Percentiles rank a stretch among this genome's conserved stretches.
These are phyloP conservation scores for Amanita phalloides DNA, from an alignment of 768 basidiomycete genomes.

Conservation along the genomic window DNA sequence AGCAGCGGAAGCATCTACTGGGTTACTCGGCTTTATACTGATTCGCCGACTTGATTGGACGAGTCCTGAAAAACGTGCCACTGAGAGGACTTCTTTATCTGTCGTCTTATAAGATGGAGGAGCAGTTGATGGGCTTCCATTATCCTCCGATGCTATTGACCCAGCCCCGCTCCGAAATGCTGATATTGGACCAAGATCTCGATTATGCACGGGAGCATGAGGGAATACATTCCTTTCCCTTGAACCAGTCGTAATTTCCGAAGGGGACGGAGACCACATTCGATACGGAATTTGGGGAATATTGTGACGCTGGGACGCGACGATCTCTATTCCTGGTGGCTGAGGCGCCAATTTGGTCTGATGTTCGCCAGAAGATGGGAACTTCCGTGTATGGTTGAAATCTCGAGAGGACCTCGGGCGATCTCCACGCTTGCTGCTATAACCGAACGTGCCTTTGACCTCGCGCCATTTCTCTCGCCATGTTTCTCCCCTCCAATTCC, in stretches of 20 bases:
- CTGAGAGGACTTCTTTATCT: constrained; percentile 5
- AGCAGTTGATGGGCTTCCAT: constrained; percentile 9
- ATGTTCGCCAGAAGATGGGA: not conserved
- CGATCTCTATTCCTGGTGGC: not conserved
- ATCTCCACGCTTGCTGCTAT: not conserved
- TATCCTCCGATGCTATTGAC: constrained; percentile 10
- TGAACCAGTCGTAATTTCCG: constrained; percentile 8
- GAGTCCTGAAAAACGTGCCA: not conserved
- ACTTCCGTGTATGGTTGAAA: not conserved
- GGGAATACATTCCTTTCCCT: constrained; percentile 7
- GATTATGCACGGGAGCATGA: constrained; percentile 6
- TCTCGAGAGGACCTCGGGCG: not conserved
- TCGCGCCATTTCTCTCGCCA: constrained; percentile 78
- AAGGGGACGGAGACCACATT: constrained; percentile 1
- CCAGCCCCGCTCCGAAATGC: not conserved
- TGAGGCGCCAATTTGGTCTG: not conserved
- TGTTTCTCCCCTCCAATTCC: constrained; percentile 66
- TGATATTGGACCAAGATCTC: not conserved
- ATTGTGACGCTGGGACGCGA: constrained; percentile 10
- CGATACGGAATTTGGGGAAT: constrained; percentile 18
- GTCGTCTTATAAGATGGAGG: constrained; percentile 16
- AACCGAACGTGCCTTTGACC: constrained; percentile 33
- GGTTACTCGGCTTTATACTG: not conserved
- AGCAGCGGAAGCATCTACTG: constrained; percentile 14
- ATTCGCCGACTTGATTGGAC: not conserved